Percentiles rank a stretch among this genome's conserved stretches.
phyloP scores from a whole-genome alignment of 2,329 filamentous ascomycete species.

The Aspergillus jensenii region DNA sequence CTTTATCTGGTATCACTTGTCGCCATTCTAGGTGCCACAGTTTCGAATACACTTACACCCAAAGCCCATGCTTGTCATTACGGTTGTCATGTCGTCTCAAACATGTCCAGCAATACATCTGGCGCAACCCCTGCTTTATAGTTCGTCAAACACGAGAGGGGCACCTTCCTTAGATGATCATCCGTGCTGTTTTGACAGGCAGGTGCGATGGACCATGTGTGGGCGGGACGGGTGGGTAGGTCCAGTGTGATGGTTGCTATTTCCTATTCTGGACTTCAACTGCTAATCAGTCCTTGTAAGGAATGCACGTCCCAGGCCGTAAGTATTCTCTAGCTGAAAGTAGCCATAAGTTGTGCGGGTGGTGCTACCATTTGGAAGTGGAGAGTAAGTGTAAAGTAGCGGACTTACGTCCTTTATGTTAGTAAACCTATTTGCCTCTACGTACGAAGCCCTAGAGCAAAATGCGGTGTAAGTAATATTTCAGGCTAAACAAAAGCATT shows the following conservation, averaged over 20 bases:
- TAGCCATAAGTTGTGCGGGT: too few species aligned
- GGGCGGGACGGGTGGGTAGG: neutral
- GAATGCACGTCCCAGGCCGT: neutral
- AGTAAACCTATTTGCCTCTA: too few species aligned
- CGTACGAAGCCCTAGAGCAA: too few species aligned
- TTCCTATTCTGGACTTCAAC: neutral
- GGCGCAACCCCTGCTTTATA: neutral
- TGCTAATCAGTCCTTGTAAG: neutral
- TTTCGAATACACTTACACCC: neutral
- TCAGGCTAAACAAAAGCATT: too few species aligned
- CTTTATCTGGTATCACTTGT: neutral
- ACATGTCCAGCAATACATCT: too few species aligned
- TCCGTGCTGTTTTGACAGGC: neutral
- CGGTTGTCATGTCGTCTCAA: too few species aligned
- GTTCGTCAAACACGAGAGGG: neutral
- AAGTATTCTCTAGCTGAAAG: neutral
- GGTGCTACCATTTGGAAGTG: too few species aligned
- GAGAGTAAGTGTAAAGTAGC: too few species aligned
- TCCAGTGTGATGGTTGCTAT: neutral
- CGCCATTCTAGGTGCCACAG: neutral
- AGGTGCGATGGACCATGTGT: neutral
- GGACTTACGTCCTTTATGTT: too few species aligned
- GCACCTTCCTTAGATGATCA: neutral
- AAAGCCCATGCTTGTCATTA: too few species aligned
- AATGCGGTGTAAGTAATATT: too few species aligned